These are phyloP conservation scores for Coriaria nepalensis DNA, from an alignment of 306 rosid genomes.

Conservation along the genomic window DNA sequence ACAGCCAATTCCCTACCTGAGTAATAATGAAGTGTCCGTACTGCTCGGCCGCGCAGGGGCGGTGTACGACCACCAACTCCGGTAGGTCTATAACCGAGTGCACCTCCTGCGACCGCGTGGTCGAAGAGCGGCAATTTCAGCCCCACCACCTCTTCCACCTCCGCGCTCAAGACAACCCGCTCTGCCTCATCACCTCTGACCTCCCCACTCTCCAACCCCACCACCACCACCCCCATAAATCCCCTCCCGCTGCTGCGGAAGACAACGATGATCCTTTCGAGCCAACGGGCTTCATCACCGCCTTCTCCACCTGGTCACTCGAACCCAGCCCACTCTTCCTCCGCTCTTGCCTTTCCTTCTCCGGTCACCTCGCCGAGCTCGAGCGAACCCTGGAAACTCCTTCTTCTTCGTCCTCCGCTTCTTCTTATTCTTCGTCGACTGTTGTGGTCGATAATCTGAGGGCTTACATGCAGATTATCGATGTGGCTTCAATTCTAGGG, in stretches of 20 bases:
- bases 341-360: slow-evolving; percentile 67
- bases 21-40: slow-evolving; percentile 98
- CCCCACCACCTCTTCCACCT: slow-evolving; percentile 83
- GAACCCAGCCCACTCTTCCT: slow-evolving; percentile 74
- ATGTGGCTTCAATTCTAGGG: slow-evolving; percentile 75
- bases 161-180: slow-evolving; percentile 91
- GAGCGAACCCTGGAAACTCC: slow-evolving; percentile 71
- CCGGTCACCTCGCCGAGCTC: slow-evolving; percentile 94
- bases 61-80: slow-evolving; percentile 62
- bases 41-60: slow-evolving; percentile 69
- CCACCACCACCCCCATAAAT: not conserved
- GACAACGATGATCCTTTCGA: slow-evolving; percentile 70
- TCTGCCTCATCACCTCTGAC: slow-evolving; percentile 83
- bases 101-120: slow-evolving; percentile 78
- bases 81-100: slow-evolving; percentile 75
- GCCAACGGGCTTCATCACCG: slow-evolving; percentile 86
- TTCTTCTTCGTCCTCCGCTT: slow-evolving; percentile 26
- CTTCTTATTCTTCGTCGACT: slow-evolving; percentile 34
- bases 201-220: slow-evolving; percentile 34
- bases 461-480: slow-evolving; percentile 96
- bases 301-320: slow-evolving; percentile 91
- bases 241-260: slow-evolving; percentile 9
- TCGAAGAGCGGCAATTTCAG: slow-evolving; percentile 73
- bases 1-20: too few relatives aligned
- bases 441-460: slow-evolving; percentile 80